Evolutionary conservation across 2,329 filamentous ascomycete genomes (phyloP).

Genomic region (Chaetoscypha palmicola): DNA sequence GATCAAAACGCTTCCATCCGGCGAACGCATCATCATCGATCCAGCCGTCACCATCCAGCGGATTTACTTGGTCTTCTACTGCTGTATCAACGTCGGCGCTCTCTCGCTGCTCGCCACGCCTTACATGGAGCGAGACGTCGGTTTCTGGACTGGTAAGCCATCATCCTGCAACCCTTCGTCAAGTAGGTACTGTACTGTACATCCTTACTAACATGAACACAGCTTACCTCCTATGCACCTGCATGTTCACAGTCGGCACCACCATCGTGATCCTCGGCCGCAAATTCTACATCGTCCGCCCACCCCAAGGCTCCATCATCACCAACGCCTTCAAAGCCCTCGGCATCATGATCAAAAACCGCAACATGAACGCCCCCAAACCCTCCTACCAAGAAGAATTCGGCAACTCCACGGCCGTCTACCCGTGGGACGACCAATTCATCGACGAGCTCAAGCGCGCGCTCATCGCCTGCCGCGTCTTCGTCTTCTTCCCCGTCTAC

Average conservation of each 20-base stretch:
- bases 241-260: slow-evolving; percentile 49
- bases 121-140: slow-evolving; percentile 39
- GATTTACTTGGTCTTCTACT: slow-evolving; percentile 47
- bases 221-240: slow-evolving; percentile 37
- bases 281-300: slow-evolving; percentile 48
- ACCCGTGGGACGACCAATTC: slow-evolving; percentile 52
- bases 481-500: slow-evolving; percentile 59
- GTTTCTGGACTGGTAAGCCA: slow-evolving; percentile 38
- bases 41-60: slow-evolving; percentile 50
- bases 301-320: slow-evolving; percentile 55
- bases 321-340: slow-evolving; percentile 58
- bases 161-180: background rate
- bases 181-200: too few relatives aligned
- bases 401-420: slow-evolving; percentile 20
- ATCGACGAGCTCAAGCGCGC: slow-evolving; percentile 57
- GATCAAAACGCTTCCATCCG: slow-evolving; percentile 41
- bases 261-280: slow-evolving; percentile 43
- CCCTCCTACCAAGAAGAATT: slow-evolving; percentile 54
- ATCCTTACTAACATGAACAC: background rate
- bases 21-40: slow-evolving; percentile 54
- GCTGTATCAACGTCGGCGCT: slow-evolving; percentile 62
- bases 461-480: slow-evolving; percentile 49
- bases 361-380: slow-evolving; percentile 50
- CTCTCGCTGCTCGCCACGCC: slow-evolving; percentile 37
- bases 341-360: slow-evolving; percentile 45